Evolutionary conservation across 257 asterid genomes (phyloP).

Genomic region (Solanum sejunctum): DNA sequence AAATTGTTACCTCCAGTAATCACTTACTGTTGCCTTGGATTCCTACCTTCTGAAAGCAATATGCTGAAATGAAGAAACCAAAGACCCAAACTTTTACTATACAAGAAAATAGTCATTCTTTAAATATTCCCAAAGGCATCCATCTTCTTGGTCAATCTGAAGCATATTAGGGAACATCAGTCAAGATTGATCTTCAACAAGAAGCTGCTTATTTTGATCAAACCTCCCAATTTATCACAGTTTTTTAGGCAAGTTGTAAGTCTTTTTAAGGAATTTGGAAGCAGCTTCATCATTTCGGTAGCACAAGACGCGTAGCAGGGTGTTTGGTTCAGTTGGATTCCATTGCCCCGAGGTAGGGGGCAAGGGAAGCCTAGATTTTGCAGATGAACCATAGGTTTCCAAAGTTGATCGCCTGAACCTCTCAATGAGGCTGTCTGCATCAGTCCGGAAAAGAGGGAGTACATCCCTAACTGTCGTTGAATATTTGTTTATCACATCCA

Average conservation of each 20-base stretch:
- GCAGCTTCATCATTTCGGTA: conserved; percentile 88
- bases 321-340: conserved; percentile 83
- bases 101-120: background rate
- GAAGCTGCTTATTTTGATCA: background rate
- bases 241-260: conserved; percentile 83
- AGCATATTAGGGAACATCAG: background rate
- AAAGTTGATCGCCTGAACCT: conserved; percentile 46
- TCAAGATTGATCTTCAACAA: background rate
- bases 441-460: conserved; percentile 62
- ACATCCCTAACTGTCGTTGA: conserved; percentile 57
- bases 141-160: background rate
- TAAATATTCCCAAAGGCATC: background rate
- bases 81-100: background rate
- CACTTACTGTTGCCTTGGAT: background rate
- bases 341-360: conserved; percentile 96
- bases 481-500: conserved; percentile 54
- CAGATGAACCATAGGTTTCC: conserved; percentile 67
- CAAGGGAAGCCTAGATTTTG: conserved; percentile 74
- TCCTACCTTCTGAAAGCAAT: background rate
- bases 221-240: conserved; percentile 7
- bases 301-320: conserved; percentile 74
- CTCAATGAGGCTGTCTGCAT: conserved; percentile 63
- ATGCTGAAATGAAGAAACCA: background rate
- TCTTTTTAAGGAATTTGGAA: conserved; percentile 79
- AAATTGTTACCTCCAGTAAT: background rate